A percentile compares a stretch with the other conserved stretches of the same genome.
Evolutionary conservation across 139 green algal species (phyloP).

Genomic region (Chlamydomonas sp.): DNA sequence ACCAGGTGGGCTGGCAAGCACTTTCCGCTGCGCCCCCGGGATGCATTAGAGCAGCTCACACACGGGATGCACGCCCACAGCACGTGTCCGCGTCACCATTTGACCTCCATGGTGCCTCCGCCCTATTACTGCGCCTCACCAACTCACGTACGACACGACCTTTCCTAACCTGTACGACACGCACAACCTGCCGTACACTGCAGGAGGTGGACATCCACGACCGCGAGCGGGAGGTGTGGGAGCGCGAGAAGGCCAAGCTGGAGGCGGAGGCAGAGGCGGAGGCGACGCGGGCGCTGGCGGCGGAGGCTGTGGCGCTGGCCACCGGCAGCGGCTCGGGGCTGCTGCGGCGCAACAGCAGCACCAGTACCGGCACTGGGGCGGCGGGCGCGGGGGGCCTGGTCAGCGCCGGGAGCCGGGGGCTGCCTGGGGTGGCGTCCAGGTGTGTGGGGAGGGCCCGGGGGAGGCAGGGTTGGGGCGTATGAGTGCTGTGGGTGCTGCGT

Average conservation of each 20-base stretch:
- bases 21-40: not conserved
- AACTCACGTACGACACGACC: too few species aligned
- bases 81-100: not conserved
- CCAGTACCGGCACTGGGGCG: not conserved
- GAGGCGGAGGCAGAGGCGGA: conserved; percentile 8
- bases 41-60: not conserved
- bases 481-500: too few species aligned
- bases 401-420: too few species aligned
- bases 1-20: conserved; percentile 30
- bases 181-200: not conserved
- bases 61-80: not conserved
- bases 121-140: not conserved
- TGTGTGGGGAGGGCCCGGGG: too few species aligned
- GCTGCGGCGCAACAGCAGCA: not conserved
- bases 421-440: too few species aligned
- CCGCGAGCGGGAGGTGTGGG: conserved; percentile 24
- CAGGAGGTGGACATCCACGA: conserved; percentile 30
- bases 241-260: not conserved
- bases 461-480: too few species aligned
- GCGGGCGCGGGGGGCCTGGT: too few species aligned
- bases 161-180: not conserved
- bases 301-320: not conserved
- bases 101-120: not conserved
- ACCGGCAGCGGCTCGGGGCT: not conserved
- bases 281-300: not conserved